phyloP scores from a whole-genome alignment of 2,329 filamentous ascomycete species.

The Botrytis byssoidea region DNA sequence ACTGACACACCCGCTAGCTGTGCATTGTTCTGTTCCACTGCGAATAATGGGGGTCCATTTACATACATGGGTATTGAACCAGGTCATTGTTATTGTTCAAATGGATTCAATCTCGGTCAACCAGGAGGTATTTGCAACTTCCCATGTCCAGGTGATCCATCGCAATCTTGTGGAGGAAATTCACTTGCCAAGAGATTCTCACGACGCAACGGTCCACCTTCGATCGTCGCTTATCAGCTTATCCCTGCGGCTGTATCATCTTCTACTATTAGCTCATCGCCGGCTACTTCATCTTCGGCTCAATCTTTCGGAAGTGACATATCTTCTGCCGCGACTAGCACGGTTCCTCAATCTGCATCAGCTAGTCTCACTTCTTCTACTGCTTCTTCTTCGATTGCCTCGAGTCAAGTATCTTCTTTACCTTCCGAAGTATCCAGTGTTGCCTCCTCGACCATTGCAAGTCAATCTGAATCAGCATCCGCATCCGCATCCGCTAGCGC shows the following conservation, averaged over 20 bases:
- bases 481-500: neutral
- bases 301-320: neutral
- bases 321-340: neutral
- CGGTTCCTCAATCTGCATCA: neutral
- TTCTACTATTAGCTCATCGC: neutral
- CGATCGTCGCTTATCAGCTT: constrained; percentile 9
- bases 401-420: neutral
- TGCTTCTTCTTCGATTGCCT: neutral
- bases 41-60: neutral
- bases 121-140: neutral
- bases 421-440: neutral
- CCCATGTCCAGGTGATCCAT: constrained; percentile 3
- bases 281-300: neutral
- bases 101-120: constrained; percentile 3
- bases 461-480: neutral
- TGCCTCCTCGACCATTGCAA: neutral
- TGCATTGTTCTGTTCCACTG: constrained; percentile 6
- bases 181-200: neutral
- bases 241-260: neutral
- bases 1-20: neutral
- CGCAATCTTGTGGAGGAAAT: constrained; percentile 9
- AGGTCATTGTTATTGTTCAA: constrained; percentile 13
- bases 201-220: neutral
- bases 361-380: neutral
- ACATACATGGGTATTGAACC: constrained; percentile 10